Conservation (phyloP, 2,329 filamentous ascomycete species). For the Aspergillus japonicus region DNA sequence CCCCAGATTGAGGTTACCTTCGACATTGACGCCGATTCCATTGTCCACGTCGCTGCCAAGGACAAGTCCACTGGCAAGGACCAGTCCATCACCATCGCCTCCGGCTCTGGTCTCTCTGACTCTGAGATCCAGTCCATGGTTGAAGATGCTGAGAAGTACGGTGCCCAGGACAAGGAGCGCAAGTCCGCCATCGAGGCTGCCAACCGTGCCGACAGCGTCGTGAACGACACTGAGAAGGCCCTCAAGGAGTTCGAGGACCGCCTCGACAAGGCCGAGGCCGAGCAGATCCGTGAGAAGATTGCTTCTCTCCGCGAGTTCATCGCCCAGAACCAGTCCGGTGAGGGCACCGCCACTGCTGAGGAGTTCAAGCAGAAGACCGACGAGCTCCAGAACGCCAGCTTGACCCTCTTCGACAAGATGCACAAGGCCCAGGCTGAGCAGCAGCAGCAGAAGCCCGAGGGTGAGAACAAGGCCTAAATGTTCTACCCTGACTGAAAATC, state of each 20-base stretch:
- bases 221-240: slow-evolving; percentile 98
- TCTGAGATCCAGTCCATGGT: slow-evolving; percentile 97
- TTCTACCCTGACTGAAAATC: slow-evolving; percentile 19
- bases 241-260: slow-evolving; percentile 95
- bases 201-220: slow-evolving; percentile 93
- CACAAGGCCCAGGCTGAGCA: slow-evolving; percentile 85
- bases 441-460: slow-evolving; percentile 52
- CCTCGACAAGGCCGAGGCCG: slow-evolving; percentile 94
- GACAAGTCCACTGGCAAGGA: slow-evolving; percentile 99
- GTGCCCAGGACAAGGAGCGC: slow-evolving; percentile 92
- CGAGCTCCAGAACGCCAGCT: slow-evolving; percentile 89
- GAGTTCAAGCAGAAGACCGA: slow-evolving; percentile 99
- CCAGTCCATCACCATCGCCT: slow-evolving; percentile 98
- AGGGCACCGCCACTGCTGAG: slow-evolving; percentile 78
- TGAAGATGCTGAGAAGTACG: slow-evolving; percentile 94
- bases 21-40: slow-evolving; percentile 96
- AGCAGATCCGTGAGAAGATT: slow-evolving; percentile 93
- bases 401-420: slow-evolving; percentile 99
- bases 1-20: slow-evolving; percentile 98
- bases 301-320: slow-evolving; percentile 80
- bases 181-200: slow-evolving; percentile 92
- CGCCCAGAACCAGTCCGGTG: slow-evolving; percentile 90
- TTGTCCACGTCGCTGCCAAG: slow-evolving; percentile 96
- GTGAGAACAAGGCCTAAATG: slow-evolving; percentile 68
- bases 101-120: slow-evolving; percentile 93